Percentiles rank a stretch among this genome's conserved stretches.
Evolutionary conservation across 495 filamentous ascomycete genomes (phyloP).

Genomic region (Hyaloscypha variabilis): DNA sequence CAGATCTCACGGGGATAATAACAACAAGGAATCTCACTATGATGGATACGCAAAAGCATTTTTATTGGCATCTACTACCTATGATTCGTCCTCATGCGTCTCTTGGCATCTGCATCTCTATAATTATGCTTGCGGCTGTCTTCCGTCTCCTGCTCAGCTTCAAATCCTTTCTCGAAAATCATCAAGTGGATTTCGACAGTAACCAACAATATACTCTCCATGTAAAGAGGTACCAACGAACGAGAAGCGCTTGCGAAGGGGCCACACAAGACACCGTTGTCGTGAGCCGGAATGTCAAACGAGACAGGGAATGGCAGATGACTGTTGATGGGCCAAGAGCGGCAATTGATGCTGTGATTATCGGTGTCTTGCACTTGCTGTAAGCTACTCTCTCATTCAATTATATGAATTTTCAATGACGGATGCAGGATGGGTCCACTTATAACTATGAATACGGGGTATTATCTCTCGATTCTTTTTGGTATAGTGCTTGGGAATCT

Average conservation of each 20-base stretch:
- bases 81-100: neutral
- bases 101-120: conserved; percentile 1
- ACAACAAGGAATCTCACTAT: no score
- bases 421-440: conserved; percentile 4
- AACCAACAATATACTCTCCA: conserved; percentile 4
- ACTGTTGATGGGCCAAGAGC: conserved; percentile 18
- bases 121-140: conserved; percentile 13
- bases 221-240: neutral
- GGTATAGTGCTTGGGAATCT: conserved; percentile 16
- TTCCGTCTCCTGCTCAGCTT: conserved; percentile 7
- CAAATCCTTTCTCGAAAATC: conserved; percentile 13
- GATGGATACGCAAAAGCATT: no score
- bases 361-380: conserved; percentile 9
- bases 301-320: neutral
- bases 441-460: conserved; percentile 15
- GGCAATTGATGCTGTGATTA: conserved; percentile 8
- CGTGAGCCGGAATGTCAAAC: neutral
- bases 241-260: neutral
- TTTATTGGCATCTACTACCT: no score
- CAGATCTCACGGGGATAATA: no score
- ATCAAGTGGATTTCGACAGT: neutral
- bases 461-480: conserved; percentile 8
- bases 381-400: conserved; percentile 6
- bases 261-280: neutral
- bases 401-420: conserved; percentile 3